Base-by-base conservation (phyloP, 2,329 filamentous ascomycete species). In the Claviceps paspali region DNA sequence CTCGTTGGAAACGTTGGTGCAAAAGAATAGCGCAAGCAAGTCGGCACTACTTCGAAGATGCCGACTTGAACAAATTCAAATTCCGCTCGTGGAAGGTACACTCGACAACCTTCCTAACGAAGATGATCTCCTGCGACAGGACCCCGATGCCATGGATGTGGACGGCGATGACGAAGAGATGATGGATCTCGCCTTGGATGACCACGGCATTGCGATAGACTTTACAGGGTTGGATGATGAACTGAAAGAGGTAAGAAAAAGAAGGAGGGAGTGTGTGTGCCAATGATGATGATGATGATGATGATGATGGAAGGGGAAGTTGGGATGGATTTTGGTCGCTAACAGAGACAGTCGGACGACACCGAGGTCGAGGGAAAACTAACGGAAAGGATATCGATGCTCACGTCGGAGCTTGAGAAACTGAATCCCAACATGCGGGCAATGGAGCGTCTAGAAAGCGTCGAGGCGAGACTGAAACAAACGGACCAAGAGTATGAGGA, bases 381-480 rank as follows among this genome's bases (percentile, higher is more conserved):
- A 2, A 73, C 81, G 37, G 83, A 93, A 38, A 79, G 77, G 50
- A 85, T 98, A 45, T 67, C 71, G 15, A 69, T 70, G 21, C 68
- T 98, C 8, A 77, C 78, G 31, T 65, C 70, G 23, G 83, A 94
- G 48, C 73, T 98, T 15, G 86, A 94, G 53, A 94, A 94, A 60
- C 79, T 96, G 58, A 87, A 91, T 43, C 91, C 91, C 19, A 96
- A 98, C 57, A 92, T 94, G 76, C 84, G 88, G 49, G 91, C 88
- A 7, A 85, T 87, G 59, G 86, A 96, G 53, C 82, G 88, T 35
- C 69, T 98, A 5, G 83, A 91, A 52, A 79, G 77, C 17, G 87
- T 93, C 7, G 82, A 93, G 56, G 72, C 76, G 36, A 79, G 87
- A 42, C 77, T 95, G 18, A 79, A 83, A 45, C 72, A 79, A 41